A percentile compares a stretch with the other conserved stretches of the same genome.
Conservation (phyloP, 2,329 filamentous ascomycete species). For the Penicillium hordei region DNA sequence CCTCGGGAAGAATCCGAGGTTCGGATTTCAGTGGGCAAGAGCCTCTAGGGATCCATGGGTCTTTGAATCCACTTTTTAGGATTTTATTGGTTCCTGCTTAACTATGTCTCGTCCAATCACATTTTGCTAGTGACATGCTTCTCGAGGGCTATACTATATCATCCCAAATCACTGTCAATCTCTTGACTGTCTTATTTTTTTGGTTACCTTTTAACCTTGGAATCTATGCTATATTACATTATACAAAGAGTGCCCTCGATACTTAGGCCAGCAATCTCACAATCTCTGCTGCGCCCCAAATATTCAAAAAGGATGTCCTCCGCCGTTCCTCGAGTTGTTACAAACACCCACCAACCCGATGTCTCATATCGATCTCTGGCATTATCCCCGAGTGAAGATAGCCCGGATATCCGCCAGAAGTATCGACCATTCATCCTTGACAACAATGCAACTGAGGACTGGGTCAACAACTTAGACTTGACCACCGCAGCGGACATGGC, state of each 20-base stretch:
- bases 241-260: not conserved
- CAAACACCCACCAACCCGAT: not conserved
- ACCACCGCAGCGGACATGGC: conserved; percentile 54
- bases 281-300: not conserved
- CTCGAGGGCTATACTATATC: not conserved
- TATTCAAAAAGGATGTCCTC: conserved; percentile 5
- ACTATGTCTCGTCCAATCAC: not conserved
- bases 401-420: conserved; percentile 44
- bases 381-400: conserved; percentile 50
- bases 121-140: not conserved
- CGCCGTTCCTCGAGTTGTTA: not conserved
- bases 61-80: not conserved
- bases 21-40: not conserved
- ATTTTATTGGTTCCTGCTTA: not conserved
- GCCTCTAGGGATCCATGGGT: not conserved
- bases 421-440: conserved; percentile 60
- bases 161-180: not conserved
- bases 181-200: not conserved
- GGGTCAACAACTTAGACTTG: conserved; percentile 59
- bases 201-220: not conserved
- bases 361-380: conserved; percentile 40
- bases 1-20: not conserved
- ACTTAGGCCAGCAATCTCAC: not conserved
- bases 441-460: conserved; percentile 48
- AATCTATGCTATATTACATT: not conserved